Evolutionary conservation across 2,329 filamentous ascomycete genomes (phyloP).

Genomic region (Trichoderma asperellum): DNA sequence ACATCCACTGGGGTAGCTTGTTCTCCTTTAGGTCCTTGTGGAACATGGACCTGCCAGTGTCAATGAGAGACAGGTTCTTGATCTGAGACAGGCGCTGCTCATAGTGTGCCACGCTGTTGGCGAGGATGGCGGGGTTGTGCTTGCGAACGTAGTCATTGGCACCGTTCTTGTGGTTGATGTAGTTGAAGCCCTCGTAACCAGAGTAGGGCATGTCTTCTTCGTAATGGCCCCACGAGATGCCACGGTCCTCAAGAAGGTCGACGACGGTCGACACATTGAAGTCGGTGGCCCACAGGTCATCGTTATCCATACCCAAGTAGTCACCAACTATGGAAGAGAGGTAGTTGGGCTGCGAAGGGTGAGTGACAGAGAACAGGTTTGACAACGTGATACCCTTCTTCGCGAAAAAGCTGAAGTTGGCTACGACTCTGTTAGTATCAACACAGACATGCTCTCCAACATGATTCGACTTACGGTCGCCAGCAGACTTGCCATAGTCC

Average conservation of each 20-base stretch:
- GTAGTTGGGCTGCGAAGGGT: conserved; percentile 79
- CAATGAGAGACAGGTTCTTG: conserved; percentile 65
- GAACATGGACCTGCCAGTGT: conserved; percentile 58
- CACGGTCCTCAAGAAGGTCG: conserved; percentile 68
- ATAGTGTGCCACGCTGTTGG: conserved; percentile 64
- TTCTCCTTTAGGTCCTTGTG: conserved; percentile 65
- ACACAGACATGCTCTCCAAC: background rate
- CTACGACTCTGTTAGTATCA: conserved; percentile 27
- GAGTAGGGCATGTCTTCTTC: conserved; percentile 77
- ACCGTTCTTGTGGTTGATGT: conserved; percentile 66
- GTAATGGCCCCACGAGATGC: conserved; percentile 72
- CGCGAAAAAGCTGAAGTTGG: conserved; percentile 38
- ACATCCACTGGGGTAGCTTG: conserved; percentile 71
- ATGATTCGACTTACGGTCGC: conserved; percentile 55
- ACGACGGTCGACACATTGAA: conserved; percentile 67
- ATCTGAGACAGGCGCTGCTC: conserved; percentile 66
- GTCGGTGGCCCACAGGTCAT: conserved; percentile 62
- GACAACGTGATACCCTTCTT: conserved; percentile 40
- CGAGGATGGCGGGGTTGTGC: conserved; percentile 72
- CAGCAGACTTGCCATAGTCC: conserved; percentile 65
- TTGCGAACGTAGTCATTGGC: conserved; percentile 81
- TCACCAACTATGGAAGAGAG: conserved; percentile 69
- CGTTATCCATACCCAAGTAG: conserved; percentile 73
- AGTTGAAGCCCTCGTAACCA: conserved; percentile 69
- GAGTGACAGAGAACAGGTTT: conserved; percentile 63